Evolutionary conservation across 2,329 filamentous ascomycete species (phyloP).

Genomic region (Alternaria ventricosa): DNA sequence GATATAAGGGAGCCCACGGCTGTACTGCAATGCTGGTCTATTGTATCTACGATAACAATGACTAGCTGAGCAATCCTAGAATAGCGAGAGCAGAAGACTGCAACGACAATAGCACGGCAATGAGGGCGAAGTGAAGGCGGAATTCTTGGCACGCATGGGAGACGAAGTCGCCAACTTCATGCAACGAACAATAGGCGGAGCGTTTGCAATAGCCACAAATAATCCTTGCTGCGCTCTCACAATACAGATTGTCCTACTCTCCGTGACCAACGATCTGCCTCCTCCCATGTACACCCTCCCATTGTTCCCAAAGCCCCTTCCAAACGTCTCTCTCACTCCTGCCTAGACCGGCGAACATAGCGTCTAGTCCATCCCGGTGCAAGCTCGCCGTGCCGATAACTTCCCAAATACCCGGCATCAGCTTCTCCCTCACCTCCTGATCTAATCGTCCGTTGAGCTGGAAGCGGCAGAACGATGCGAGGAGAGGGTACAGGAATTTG

Average conservation of each 20-base stretch:
- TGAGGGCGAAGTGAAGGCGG: not conserved
- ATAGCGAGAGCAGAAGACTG: not conserved
- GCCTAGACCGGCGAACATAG: constrained; percentile 48
- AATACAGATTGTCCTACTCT: not conserved
- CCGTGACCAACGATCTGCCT: constrained; percentile 16
- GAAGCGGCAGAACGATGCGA: constrained; percentile 63
- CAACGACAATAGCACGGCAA: not conserved
- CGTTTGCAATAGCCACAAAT: not conserved
- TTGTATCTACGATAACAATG: not conserved
- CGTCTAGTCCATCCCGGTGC: constrained; percentile 38
- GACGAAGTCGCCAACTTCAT: not conserved
- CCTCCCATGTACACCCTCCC: constrained; percentile 37
- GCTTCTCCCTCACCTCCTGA: constrained; percentile 60
- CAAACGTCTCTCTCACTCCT: constrained; percentile 44
- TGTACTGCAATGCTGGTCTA: not conserved
- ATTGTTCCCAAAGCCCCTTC: constrained; percentile 47
- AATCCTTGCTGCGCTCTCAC: not conserved
- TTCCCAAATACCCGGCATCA: constrained; percentile 63
- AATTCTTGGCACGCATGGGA: not conserved
- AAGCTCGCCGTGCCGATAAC: constrained; percentile 41
- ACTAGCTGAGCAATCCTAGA: not conserved
- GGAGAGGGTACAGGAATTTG: constrained; percentile 63
- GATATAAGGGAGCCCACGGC: not conserved
- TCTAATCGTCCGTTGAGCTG: constrained; percentile 58
- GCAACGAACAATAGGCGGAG: not conserved